Conservation (phyloP, 208 protist genomes). For the Leishmania tropica region DNA sequence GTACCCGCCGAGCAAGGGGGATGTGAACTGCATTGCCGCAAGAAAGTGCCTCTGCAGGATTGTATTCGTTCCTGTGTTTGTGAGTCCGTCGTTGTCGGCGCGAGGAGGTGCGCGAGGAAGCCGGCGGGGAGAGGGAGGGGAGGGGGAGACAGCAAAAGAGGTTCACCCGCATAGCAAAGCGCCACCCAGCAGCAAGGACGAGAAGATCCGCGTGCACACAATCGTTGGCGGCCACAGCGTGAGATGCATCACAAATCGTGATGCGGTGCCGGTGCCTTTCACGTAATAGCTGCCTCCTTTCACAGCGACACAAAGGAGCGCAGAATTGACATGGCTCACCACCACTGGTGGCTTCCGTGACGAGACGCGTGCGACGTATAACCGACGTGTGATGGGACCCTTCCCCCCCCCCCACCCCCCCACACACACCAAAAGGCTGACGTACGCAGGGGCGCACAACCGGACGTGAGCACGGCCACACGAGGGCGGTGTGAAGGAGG, state of each 20-base stretch:
- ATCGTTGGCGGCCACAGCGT: not conserved
- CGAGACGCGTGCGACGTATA: not conserved
- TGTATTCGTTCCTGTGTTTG: not conserved
- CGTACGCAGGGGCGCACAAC: not conserved
- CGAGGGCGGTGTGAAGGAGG: not conserved
- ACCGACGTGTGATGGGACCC: not conserved
- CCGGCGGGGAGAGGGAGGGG: not conserved
- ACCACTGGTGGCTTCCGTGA: not conserved
- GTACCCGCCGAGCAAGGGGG: constrained; percentile 58
- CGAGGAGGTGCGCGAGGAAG: not conserved
- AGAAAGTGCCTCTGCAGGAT: not conserved
- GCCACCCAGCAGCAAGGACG: not conserved
- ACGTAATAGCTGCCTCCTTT: not conserved
- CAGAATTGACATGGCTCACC: not conserved
- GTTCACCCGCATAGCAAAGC: not conserved
- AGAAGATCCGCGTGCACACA: not conserved
- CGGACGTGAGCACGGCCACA: not conserved
- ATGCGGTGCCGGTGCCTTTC: not conserved
- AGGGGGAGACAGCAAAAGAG: not conserved
- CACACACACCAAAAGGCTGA: not conserved
- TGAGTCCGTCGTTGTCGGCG: not conserved
- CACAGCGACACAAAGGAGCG: not conserved
- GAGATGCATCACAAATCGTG: not conserved
- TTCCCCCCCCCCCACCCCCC: not conserved
- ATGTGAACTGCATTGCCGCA: constrained; percentile 50